phyloP scores from a whole-genome alignment of 2,329 filamentous ascomycete species.

The Pseudogymnoascus sp. region DNA sequence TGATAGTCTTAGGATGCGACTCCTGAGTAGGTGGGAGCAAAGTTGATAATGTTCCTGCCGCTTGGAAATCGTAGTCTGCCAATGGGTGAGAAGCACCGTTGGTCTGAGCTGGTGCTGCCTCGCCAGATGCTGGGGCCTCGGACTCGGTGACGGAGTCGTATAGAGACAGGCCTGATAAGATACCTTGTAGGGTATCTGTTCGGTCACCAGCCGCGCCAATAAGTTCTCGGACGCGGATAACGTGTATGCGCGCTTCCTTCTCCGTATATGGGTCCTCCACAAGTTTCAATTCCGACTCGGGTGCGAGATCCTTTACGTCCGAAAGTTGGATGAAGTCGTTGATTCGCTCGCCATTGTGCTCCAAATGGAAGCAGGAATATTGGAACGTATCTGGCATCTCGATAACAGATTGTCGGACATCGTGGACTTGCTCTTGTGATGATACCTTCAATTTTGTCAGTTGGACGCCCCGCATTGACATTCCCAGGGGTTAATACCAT shows the following conservation, averaged over 20 bases:
- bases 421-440: slow-evolving; percentile 91
- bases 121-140: slow-evolving; percentile 26
- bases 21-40: slow-evolving; percentile 63
- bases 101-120: slow-evolving; percentile 32
- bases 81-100: slow-evolving; percentile 46
- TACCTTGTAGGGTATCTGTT: slow-evolving; percentile 77
- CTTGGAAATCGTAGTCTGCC: slow-evolving; percentile 69
- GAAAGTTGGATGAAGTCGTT: slow-evolving; percentile 93
- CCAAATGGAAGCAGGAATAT: slow-evolving; percentile 97
- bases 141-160: slow-evolving; percentile 65
- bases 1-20: slow-evolving; percentile 79
- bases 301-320: slow-evolving; percentile 71
- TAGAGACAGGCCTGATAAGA: slow-evolving; percentile 76
- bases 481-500: slow-evolving; percentile 51
- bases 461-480: slow-evolving; percentile 21
- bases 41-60: slow-evolving; percentile 57
- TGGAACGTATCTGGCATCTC: slow-evolving; percentile 89
- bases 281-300: slow-evolving; percentile 70
- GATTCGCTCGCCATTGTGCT: slow-evolving; percentile 79
- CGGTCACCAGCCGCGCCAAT: slow-evolving; percentile 87
- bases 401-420: slow-evolving; percentile 93
- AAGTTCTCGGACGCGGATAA: slow-evolving; percentile 83
- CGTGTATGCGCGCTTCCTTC: slow-evolving; percentile 92
- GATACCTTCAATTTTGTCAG: slow-evolving; percentile 54
- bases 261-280: slow-evolving; percentile 96